Evolutionary conservation across 1,284 basidiomycete genomes (phyloP), one percentile per base, ranked within the genome.

Genomic region (Ganoderma leucocontextum): DNA sequence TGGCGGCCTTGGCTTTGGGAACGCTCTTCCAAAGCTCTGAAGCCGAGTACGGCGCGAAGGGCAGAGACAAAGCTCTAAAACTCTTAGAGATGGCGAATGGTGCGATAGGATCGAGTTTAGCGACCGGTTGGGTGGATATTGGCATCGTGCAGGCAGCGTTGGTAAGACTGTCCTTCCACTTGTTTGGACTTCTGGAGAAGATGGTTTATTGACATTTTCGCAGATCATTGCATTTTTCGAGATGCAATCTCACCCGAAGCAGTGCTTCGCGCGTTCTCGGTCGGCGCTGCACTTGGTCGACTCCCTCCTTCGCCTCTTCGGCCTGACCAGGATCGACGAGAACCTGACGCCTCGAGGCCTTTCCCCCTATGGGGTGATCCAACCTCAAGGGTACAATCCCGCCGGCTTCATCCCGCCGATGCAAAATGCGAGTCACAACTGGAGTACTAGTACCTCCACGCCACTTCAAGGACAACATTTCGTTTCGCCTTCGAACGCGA

Each of bases 141-240:
- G 87, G 85, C 29, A 82, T 93, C 8, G 90, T 87, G 8, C 88
- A 93, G 76, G 89, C 91, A 35, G 90, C 90, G 65, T 91, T 89
- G 90, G 92, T 93, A 77, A 74, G 85, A 76, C 12, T 15, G 7
- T 60, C 36, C 36, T 22, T 19, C 9, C 7, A 9, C 19, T 35
- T 12, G 6, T 15, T 29, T 13, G 49, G 8, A 3, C n/a, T 9
- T 38, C 8, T 3, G 15, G 33, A 8, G 39, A n/a, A 29, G 3
- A 75, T 47, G 15, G n/a, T 29, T 13, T 42, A 9, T 49, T 19
- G 7, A 6, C 55, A 22, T 19, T 63, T 17, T 41, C 17, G 22
- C 73, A 92, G 91, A 76, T 94, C 49, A 78, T 93, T n/a, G 85
- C 89, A 6, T 79, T 91, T 64, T 94, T 93, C 72, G 91, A 93